Percentiles rank a stretch among this genome's conserved stretches.
Conservation (phyloP, 2,329 filamentous ascomycete genomes). For the Leptodontidium sp. region DNA sequence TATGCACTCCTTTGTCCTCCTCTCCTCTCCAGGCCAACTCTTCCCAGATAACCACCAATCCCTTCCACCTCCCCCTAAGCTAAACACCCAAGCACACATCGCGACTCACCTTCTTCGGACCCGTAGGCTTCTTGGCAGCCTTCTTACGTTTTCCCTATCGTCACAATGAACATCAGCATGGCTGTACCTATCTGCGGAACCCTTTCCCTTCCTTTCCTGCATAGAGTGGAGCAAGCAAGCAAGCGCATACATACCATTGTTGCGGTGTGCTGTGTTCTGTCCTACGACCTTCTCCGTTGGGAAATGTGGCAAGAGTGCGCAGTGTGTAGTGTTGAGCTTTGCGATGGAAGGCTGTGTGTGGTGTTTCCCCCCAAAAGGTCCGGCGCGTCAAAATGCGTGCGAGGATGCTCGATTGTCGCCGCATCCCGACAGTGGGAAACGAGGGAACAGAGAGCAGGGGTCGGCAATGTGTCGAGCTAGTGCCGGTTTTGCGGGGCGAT, state of each 20-base stretch:
- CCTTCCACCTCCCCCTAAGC: too few species aligned
- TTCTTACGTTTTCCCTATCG: conserved; percentile 94
- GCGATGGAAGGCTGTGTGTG: too few species aligned
- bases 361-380: too few species aligned
- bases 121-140: conserved; percentile 81
- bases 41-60: not conserved
- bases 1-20: too few species aligned
- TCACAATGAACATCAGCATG: conserved; percentile 9
- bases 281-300: conserved; percentile 7
- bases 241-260: conserved; percentile 19
- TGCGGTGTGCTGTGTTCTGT: not conserved
- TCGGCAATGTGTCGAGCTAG: not conserved
- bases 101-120: conserved; percentile 77
- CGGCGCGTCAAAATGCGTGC: conserved; percentile 3
- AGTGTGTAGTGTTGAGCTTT: too few species aligned
- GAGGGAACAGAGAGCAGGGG: not conserved
- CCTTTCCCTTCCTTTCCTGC: not conserved
- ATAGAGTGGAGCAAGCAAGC: not conserved
- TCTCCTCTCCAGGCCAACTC: too few species aligned
- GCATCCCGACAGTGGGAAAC: not conserved
- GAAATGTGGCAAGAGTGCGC: not conserved
- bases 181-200: not conserved
- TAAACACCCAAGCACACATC: too few species aligned
- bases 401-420: conserved; percentile 12
- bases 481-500: conserved; percentile 8